A percentile compares a stretch with the other conserved stretches of the same genome.
phyloP scores from a whole-genome alignment of 2,329 filamentous ascomycete genomes.

The Emergomyces pasteurianus region DNA sequence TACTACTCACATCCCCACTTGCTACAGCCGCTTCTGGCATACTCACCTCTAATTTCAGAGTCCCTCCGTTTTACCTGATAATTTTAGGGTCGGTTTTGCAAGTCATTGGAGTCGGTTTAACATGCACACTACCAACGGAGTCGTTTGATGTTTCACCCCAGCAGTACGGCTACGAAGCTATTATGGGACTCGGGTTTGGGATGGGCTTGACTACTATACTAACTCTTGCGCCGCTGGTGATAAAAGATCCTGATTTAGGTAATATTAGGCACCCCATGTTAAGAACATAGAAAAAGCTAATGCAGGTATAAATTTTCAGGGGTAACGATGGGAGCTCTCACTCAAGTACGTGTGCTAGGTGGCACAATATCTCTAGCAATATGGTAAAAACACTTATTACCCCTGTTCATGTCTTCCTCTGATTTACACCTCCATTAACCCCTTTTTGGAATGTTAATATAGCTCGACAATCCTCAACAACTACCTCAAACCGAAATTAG shows the following conservation, averaged over 20 bases:
- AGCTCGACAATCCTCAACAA: not conserved
- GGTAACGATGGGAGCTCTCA: slow-evolving; percentile 27
- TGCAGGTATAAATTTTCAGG: slow-evolving; percentile 12
- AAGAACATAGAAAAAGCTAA: not conserved
- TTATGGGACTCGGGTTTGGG: slow-evolving; percentile 30
- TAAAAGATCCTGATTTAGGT: slow-evolving; percentile 20
- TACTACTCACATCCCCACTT: slow-evolving; percentile 10
- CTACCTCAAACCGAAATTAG: not conserved
- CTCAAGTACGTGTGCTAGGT: slow-evolving; percentile 28
- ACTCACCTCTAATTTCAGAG: slow-evolving; percentile 16
- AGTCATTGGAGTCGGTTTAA: slow-evolving; percentile 24
- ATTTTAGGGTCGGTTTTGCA: slow-evolving; percentile 19
- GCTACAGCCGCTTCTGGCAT: slow-evolving; percentile 19
- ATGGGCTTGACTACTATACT: slow-evolving; percentile 20
- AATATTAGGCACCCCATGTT: not conserved
- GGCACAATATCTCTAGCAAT: slow-evolving; percentile 27
- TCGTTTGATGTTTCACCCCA: slow-evolving; percentile 9
- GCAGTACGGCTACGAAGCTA: slow-evolving; percentile 24
- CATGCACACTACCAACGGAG: slow-evolving; percentile 12
- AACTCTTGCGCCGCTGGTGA: slow-evolving; percentile 21
- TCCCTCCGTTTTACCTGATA: slow-evolving; percentile 22
- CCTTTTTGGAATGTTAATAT: not conserved
- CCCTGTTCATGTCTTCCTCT: not conserved
- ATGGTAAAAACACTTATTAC: slow-evolving; percentile 10
- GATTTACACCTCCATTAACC: not conserved